Base-by-base conservation (phyloP, 139 green algal species). In the Tetradesmus lagerheimii region DNA sequence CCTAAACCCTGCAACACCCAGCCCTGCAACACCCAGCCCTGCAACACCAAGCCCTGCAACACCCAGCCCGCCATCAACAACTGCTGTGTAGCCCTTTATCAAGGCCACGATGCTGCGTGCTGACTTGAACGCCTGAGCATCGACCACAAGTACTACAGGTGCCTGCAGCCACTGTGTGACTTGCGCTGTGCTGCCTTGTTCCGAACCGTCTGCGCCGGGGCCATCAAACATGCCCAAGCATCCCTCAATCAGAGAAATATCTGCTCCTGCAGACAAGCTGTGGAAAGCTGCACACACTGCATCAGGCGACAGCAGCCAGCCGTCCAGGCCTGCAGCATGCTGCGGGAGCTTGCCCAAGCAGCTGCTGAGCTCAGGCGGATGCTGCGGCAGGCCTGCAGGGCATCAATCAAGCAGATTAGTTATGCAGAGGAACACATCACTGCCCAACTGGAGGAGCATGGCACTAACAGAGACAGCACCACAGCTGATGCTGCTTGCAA, bases 111-210 rank as follows among this genome's bases (percentile, higher is more conserved):
- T 93, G 16, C 86, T 94, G 31, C 95, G 92, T 0, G 92, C 92
- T 12, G 97, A 79, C 37, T 64, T 85, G 64, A 88, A 74, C 5
- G 93, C 91, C 34, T 74, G 93, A 66, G 93, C 95, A 91, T 99
- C 97, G 80, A 99, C 64, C 0, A 99, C 95, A 25, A 99, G 92
- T 85, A 99, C 37, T n/a, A 99, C 95, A 0, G 97, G 95, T 39
- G 92, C 95, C 1, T 90, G 91, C 83, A 98, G 92, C 93, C 93
- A 95, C 88, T 97, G 97, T 39, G 97, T 96, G 62, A 98, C 91
- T 89, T 98, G 91, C 27, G 96, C 96, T 23, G 96, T 98, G 92
- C 92, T 97, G 85, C 96, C 95, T 4, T 76, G 78, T 86, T 97
- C 96, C n/a, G 90, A 94, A 39, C 86, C 80, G 62, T 94, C 95